Evolutionary conservation across 305 asterid genomes (phyloP).

Genomic region (Solanum hybrid): DNA sequence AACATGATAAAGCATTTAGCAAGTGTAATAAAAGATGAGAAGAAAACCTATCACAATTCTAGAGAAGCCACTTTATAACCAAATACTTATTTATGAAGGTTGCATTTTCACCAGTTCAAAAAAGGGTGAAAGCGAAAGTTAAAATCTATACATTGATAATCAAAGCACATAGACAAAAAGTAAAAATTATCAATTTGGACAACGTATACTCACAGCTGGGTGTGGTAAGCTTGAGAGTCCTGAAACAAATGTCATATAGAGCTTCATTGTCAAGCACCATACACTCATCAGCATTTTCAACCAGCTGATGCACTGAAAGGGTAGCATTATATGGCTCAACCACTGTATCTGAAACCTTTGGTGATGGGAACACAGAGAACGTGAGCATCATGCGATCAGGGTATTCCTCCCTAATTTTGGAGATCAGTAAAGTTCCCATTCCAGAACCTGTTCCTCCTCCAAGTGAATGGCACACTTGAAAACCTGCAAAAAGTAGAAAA

Average conservation of each 20-base stretch:
- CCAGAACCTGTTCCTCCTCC: constrained; percentile 98
- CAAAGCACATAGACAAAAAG: background rate
- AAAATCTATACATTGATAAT: background rate
- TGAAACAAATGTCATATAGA: constrained; percentile 63
- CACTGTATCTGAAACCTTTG: constrained; percentile 77
- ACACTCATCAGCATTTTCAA: constrained; percentile 83
- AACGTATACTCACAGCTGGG: constrained; percentile 62
- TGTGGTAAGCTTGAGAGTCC: constrained; percentile 75
- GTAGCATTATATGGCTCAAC: constrained; percentile 87
- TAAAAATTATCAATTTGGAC: background rate
- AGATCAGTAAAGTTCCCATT: constrained; percentile 79
- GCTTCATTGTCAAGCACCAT: constrained; percentile 81
- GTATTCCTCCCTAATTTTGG: constrained; percentile 79
- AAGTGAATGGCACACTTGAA: constrained; percentile 86
- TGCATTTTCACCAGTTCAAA: background rate
- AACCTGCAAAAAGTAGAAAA: constrained; percentile 30
- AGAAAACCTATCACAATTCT: background rate
- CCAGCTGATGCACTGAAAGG: constrained; percentile 84
- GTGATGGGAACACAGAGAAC: constrained; percentile 81
- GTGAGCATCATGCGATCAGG: constrained; percentile 88
- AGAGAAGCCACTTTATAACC: background rate
- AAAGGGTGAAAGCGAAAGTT: background rate
- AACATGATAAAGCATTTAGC: background rate
- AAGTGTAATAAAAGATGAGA: background rate
- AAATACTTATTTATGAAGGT: background rate